These are phyloP conservation scores for Tephrocybe rancida DNA, from an alignment of 768 basidiomycete species.

Conservation along the genomic window DNA sequence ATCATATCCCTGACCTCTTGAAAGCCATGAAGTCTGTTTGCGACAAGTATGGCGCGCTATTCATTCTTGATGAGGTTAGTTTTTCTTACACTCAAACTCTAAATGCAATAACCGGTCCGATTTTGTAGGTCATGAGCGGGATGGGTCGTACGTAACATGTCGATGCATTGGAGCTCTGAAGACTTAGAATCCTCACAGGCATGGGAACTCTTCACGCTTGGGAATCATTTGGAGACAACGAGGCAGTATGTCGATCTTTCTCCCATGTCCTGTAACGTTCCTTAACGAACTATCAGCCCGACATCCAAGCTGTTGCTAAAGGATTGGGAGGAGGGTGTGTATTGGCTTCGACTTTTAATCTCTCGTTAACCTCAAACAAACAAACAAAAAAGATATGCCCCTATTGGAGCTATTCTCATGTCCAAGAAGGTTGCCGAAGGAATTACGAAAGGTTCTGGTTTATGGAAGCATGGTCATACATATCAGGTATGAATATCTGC, in stretches of 20 bases:
- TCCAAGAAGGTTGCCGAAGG: constrained; percentile 71
- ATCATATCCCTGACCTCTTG: neutral
- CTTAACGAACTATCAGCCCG: constrained; percentile 48
- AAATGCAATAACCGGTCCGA: neutral
- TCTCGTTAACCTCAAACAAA: neutral
- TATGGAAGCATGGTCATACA: constrained; percentile 86
- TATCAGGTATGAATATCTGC: constrained; percentile 57
- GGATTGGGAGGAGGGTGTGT: constrained; percentile 85
- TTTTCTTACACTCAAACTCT: neutral
- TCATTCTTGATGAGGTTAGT: constrained; percentile 82
- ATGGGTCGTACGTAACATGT: constrained; percentile 73
- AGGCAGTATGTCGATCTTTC: constrained; percentile 35
- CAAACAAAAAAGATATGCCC: constrained; percentile 79
- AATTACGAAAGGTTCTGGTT: constrained; percentile 65
- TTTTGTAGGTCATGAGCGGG: constrained; percentile 72
- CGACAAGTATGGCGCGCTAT: constrained; percentile 72
- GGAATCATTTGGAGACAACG: constrained; percentile 81
- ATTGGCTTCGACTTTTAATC: neutral
- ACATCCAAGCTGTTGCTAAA: constrained; percentile 89
- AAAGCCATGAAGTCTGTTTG: constrained; percentile 80
- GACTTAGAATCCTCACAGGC: constrained; percentile 44
- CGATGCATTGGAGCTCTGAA: neutral
- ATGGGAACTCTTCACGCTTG: constrained; percentile 89
- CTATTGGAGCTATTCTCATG: constrained; percentile 83
- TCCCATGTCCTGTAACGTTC: neutral